Evolutionary conservation across 2,329 filamentous ascomycete species (phyloP).

Genomic region (Penicillium sp.): DNA sequence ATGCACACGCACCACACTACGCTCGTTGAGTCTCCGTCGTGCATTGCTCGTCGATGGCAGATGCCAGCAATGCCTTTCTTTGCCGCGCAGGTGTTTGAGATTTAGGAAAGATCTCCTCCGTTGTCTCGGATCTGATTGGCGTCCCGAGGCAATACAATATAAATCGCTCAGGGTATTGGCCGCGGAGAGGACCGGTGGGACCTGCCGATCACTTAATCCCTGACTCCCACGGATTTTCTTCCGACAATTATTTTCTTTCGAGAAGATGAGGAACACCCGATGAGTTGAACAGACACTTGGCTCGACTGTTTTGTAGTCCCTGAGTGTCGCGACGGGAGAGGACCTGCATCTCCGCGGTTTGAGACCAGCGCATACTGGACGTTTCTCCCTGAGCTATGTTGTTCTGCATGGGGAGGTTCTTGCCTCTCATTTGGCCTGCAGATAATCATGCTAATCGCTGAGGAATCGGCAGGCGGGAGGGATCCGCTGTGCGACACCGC

Average conservation of each 20-base stretch:
- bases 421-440: not conserved
- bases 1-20: not conserved
- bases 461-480: not conserved
- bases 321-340: not conserved
- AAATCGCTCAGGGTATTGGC: slow-evolving; percentile 1
- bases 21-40: not conserved
- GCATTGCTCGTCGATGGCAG: not conserved
- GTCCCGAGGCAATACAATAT: not conserved
- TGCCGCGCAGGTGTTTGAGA: not conserved
- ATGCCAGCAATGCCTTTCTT: not conserved
- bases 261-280: not conserved
- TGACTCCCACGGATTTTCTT: not conserved
- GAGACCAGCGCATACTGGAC: not conserved
- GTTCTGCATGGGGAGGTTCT: not conserved
- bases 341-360: not conserved
- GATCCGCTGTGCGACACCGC: not conserved
- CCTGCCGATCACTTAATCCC: slow-evolving; percentile 11
- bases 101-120: not conserved
- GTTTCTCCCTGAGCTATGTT: not conserved
- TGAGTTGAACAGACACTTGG: not conserved
- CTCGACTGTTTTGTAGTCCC: not conserved
- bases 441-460: not conserved
- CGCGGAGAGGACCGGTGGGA: not conserved
- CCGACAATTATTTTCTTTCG: not conserved
- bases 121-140: not conserved